These are phyloP conservation scores for Cercophora newfieldiana DNA, from an alignment of 495 filamentous ascomycete species.

Conservation along the genomic window DNA sequence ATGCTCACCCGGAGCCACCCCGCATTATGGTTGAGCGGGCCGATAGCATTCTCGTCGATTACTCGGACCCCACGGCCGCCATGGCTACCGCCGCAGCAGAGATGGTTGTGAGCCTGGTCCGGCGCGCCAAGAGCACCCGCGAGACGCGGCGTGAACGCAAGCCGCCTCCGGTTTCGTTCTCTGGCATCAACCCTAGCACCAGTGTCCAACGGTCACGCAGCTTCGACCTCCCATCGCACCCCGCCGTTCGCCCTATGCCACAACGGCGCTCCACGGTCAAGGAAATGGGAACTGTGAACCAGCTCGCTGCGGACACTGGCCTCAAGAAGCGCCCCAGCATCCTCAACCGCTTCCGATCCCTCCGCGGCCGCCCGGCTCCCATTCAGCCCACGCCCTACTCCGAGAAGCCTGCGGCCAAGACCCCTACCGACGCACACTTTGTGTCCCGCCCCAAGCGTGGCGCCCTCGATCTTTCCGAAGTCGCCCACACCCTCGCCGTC, in stretches of 20 bases:
- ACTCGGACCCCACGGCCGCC: constrained; percentile 4
- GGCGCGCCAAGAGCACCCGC: constrained; percentile 10
- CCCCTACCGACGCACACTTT: constrained; percentile 3
- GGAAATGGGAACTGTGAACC: neutral
- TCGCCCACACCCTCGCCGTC: constrained; percentile 1
- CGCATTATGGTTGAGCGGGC: neutral
- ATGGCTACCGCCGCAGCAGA: neutral
- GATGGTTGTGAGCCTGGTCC: constrained; percentile 8
- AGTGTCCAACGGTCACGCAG: neutral
- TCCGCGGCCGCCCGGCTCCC: neutral
- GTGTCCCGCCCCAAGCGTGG: neutral
- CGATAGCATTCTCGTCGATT: constrained; percentile 3
- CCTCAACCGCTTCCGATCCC: constrained; percentile 2
- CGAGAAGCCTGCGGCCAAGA: neutral
- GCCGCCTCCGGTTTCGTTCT: neutral
- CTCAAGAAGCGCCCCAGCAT: constrained; percentile 4
- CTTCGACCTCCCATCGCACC: neutral
- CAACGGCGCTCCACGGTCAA: neutral
- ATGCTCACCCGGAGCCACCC: neutral
- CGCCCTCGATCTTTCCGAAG: neutral
- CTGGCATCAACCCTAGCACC: neutral
- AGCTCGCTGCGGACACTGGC: neutral
- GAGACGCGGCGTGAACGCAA: neutral
- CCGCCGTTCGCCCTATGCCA: neutral
- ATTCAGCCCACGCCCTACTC: neutral